These are phyloP conservation scores for Glonium stellatum DNA, from an alignment of 495 filamentous ascomycete genomes.

Conservation along the genomic window DNA sequence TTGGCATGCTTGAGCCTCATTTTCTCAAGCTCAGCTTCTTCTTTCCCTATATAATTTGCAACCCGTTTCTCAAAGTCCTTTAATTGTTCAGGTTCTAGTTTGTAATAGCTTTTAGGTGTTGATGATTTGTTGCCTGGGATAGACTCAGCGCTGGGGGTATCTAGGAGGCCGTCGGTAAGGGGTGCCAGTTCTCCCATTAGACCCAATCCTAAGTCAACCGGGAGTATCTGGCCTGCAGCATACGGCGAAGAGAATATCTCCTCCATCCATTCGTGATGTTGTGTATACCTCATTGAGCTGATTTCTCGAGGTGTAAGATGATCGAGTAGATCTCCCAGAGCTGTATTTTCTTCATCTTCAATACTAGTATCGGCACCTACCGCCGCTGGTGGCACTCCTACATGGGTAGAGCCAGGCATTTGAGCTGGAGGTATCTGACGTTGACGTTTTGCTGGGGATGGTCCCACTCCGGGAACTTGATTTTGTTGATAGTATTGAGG, in stretches of 20 bases:
- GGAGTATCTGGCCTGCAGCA: constrained; percentile 71
- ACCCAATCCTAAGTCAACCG: constrained; percentile 79
- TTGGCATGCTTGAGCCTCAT: constrained; percentile 72
- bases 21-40: constrained; percentile 70
- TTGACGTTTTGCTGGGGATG: constrained; percentile 40
- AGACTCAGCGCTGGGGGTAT: constrained; percentile 45
- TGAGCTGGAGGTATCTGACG: constrained; percentile 28
- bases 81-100: constrained; percentile 58
- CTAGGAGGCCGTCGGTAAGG: constrained; percentile 73
- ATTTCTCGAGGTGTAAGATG: constrained; percentile 81
- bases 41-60: constrained; percentile 54
- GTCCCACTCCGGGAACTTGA: constrained; percentile 40
- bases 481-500: constrained; percentile 19
- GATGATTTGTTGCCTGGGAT: constrained; percentile 15
- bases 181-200: constrained; percentile 75
- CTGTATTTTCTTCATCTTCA: constrained; percentile 84
- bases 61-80: constrained; percentile 73
- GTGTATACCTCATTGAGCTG: constrained; percentile 73
- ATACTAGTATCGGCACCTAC: constrained; percentile 46
- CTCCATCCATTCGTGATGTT: constrained; percentile 99
- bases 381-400: neutral
- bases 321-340: constrained; percentile 80
- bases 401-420: constrained; percentile 1
- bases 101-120: constrained; percentile 33
- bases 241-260: constrained; percentile 90